Conservation (phyloP, 306 rosid genomes). For the Oemleria cerasiformis region DNA sequence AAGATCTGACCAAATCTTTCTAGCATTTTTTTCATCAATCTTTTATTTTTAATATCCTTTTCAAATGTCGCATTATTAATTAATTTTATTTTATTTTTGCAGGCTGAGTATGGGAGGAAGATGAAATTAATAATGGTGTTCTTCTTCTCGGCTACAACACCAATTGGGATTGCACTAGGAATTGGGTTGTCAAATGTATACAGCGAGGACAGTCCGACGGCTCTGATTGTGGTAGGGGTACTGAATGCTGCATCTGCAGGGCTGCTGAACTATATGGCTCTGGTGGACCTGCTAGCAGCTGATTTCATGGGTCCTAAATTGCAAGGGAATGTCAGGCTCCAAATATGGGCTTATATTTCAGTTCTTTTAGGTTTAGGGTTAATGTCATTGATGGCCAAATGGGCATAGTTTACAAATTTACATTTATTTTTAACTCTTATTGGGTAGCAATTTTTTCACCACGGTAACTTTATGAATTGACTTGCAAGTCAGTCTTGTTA, state of each 20-base stretch:
- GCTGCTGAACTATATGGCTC: constrained; percentile 59
- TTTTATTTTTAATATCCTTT: too few relatives aligned
- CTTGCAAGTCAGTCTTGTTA: not conserved
- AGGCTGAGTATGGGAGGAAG: constrained; percentile 57
- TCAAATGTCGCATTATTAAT: too few relatives aligned
- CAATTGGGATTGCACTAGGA: constrained; percentile 62
- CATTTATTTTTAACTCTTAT: not conserved
- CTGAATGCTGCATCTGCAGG: constrained; percentile 66
- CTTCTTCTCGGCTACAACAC: constrained; percentile 66
- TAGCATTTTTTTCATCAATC: too few relatives aligned
- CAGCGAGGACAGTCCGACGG: constrained; percentile 41
- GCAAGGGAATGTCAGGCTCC: constrained; percentile 48
- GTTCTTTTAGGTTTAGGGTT: constrained; percentile 63
- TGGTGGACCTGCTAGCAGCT: constrained; percentile 55
- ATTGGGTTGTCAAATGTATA: constrained; percentile 52
- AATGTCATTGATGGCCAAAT: constrained; percentile 67
- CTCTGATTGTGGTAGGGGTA: constrained; percentile 61
- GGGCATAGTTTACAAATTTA: constrained; percentile 44
- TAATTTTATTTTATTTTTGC: not conserved
- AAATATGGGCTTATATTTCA: constrained; percentile 35
- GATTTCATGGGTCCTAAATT: constrained; percentile 59
- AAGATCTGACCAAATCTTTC: too few relatives aligned
- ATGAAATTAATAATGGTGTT: constrained; percentile 43
- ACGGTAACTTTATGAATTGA: too few relatives aligned
- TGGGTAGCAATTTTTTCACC: not conserved